A percentile compares a stretch with the other conserved stretches of the same genome.
phyloP scores from a whole-genome alignment of 805 yeast genomes.

The Saccharomycopsis javanensis region DNA sequence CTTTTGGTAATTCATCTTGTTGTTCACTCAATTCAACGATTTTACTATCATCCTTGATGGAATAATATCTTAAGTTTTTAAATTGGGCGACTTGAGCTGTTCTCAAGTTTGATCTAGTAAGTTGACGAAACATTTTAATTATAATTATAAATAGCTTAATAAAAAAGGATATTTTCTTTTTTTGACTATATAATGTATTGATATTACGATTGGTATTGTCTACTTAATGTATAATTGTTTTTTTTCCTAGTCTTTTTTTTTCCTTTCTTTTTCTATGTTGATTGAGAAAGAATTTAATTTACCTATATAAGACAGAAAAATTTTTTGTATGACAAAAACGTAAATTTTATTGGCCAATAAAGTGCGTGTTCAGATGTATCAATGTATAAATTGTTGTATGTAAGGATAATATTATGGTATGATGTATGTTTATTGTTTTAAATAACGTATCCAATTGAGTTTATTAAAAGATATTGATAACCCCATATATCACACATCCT shows the following conservation, averaged over 20 bases:
- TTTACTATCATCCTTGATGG: conserved; percentile 1
- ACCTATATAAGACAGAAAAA: not conserved
- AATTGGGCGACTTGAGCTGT: not conserved
- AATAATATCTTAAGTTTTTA: not conserved
- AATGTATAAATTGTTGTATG: not conserved
- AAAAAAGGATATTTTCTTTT: not conserved
- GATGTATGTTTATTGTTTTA: too few relatives aligned
- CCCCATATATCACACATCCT: too few relatives aligned
- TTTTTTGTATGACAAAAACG: not conserved
- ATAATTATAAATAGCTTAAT: too few relatives aligned
- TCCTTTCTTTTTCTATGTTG: not conserved
- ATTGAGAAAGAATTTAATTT: not conserved
- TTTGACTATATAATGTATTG: not conserved
- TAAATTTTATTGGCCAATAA: not conserved
- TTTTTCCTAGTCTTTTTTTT: not conserved
- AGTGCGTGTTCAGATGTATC: not conserved
- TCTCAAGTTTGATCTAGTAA: not conserved
- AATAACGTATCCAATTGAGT: too few relatives aligned
- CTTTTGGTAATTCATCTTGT: conserved; percentile 35
- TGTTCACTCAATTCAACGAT: conserved; percentile 18
- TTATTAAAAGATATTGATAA: too few relatives aligned
- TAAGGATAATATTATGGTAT: not conserved
- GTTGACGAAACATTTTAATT: conserved; percentile 4
- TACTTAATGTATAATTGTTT: not conserved
- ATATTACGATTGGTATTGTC: not conserved